These are phyloP conservation scores for Fusarium torulosum DNA, from an alignment of 2,329 filamentous ascomycete species.

Conservation along the genomic window DNA sequence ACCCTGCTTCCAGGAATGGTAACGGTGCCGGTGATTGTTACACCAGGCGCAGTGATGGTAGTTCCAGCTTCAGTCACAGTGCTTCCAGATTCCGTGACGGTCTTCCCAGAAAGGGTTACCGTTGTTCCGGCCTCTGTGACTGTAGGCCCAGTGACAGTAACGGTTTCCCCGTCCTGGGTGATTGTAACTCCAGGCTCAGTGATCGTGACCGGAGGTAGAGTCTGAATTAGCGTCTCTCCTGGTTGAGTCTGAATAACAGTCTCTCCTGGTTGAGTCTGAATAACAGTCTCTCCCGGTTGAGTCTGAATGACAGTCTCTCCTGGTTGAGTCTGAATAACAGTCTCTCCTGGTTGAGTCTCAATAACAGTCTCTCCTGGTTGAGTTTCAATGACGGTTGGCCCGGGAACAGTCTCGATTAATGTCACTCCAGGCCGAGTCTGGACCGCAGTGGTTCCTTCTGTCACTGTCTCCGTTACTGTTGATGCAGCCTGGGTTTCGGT, in stretches of 20 bases:
- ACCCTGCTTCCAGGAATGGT: constrained; percentile 32
- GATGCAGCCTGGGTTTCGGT: background rate
- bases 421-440: constrained; percentile 6
- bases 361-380: background rate
- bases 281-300: constrained; percentile 8
- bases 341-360: constrained; percentile 3
- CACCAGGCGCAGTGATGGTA: constrained; percentile 24
- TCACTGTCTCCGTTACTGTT: constrained; percentile 2
- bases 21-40: constrained; percentile 29
- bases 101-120: constrained; percentile 4
- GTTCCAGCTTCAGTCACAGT: constrained; percentile 20
- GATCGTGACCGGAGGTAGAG: constrained; percentile 17
- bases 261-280: constrained; percentile 11
- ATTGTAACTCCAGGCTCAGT: constrained; percentile 26
- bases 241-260: constrained; percentile 17
- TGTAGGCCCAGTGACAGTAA: constrained; percentile 21
- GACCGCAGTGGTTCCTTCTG: background rate
- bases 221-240: constrained; percentile 9
- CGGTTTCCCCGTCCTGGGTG: constrained; percentile 17
- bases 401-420: constrained; percentile 10
- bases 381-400: constrained; percentile 9
- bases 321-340: constrained; percentile 4
- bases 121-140: constrained; percentile 21
- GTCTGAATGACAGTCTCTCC: constrained; percentile 16
- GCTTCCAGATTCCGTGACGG: constrained; percentile 15